Conservation (phyloP, 495 filamentous ascomycete genomes). For the Letharia columbiana region DNA sequence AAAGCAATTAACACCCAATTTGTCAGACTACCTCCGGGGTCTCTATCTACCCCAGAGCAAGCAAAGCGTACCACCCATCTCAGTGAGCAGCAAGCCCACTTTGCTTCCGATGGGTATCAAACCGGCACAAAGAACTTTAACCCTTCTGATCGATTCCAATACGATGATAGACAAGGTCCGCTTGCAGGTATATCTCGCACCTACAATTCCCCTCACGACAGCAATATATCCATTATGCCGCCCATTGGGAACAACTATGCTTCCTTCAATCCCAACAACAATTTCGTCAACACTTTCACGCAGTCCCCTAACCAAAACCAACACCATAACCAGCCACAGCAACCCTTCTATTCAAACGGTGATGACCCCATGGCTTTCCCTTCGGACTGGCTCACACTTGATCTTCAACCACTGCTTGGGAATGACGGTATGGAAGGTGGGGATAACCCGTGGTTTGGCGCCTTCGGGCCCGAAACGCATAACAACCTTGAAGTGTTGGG, state of each 20-base stretch:
- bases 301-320: conserved; percentile 12
- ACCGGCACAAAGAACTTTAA: not conserved
- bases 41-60: conserved; percentile 10
- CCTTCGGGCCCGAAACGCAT: conserved; percentile 21
- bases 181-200: conserved; percentile 34
- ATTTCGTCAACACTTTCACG: conserved; percentile 16
- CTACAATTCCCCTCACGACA: conserved; percentile 34
- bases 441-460: conserved; percentile 19
- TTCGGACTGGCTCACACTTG: conserved; percentile 41
- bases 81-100: conserved; percentile 7
- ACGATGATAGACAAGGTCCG: conserved; percentile 19
- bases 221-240: conserved; percentile 39
- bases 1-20: conserved; percentile 66
- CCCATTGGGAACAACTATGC: conserved; percentile 30
- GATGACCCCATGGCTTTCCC: conserved; percentile 9
- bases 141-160: conserved; percentile 3
- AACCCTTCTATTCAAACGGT: conserved; percentile 13
- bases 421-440: conserved; percentile 8
- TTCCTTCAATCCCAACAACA: conserved; percentile 10
- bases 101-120: not conserved
- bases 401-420: conserved; percentile 37
- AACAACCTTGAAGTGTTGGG: conserved; percentile 24
- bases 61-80: conserved; percentile 1
- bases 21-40: conserved; percentile 32
- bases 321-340: conserved; percentile 7